Conservation (phyloP, 169 alveolate genomes). For the Cryptosporidium bovis region DNA sequence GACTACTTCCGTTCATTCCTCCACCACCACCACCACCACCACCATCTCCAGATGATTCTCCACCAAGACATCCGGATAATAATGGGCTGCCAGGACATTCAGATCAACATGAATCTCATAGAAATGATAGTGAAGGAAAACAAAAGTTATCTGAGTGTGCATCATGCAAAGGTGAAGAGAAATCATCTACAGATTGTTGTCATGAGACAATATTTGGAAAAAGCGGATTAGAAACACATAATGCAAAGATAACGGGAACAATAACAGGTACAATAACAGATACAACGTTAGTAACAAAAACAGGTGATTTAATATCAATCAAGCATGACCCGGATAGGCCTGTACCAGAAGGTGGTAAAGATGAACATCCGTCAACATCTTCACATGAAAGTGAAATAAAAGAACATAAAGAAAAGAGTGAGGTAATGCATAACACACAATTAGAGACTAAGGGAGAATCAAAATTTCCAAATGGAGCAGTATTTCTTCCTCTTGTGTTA, state of each 20-base stretch:
- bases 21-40: constrained; percentile 36
- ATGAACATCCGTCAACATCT: constrained; percentile 1
- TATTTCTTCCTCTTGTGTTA: constrained; percentile 50
- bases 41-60: not conserved
- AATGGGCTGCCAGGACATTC: not conserved
- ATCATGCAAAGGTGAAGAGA: constrained; percentile 5
- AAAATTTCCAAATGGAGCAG: constrained; percentile 64
- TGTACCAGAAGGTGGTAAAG: constrained; percentile 6
- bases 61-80: not conserved
- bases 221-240: not conserved
- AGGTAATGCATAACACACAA: not conserved
- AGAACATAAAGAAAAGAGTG: not conserved
- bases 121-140: too few relatives aligned
- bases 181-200: constrained; percentile 41
- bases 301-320: constrained; percentile 51
- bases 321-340: constrained; percentile 48
- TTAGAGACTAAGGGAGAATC: not conserved
- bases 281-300: constrained; percentile 20
- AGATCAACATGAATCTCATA: not conserved
- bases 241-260: constrained; percentile 41
- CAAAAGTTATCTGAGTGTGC: not conserved
- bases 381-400: constrained; percentile 23
- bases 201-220: constrained; percentile 46
- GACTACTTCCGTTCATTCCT: constrained; percentile 17
- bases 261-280: constrained; percentile 66